Evolutionary conservation across 257 asterid genomes (phyloP), one percentile per base, ranked within the genome.

Genomic region (Nicotiana tabacum): DNA sequence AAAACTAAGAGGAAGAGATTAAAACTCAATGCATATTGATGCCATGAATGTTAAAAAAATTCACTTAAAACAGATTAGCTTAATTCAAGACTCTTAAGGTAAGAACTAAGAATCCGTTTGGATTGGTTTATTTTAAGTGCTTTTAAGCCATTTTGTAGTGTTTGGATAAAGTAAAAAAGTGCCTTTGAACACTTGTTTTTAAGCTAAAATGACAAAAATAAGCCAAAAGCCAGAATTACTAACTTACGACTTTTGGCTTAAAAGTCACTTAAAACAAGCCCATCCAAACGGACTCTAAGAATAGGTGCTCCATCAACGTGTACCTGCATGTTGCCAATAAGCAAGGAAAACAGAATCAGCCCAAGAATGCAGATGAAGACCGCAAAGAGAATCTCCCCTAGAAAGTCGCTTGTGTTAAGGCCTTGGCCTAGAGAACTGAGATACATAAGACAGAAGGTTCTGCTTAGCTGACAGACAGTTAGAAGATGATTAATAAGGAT

Each of bases 351-450:
- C 48, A 88, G 82, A 69, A 88, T 69, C 86, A 88, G 56, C 39
- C 92, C 92, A 7, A 84, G 43, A 29, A 90, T 85, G 60, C 89
- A 90, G 84, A 88, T 79, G 66, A 64, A 77, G 55, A 90, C 17
- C 12, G 90, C 89, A 10, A 88, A 90, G 80, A 0, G 79, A 83
- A 88, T 90, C 86, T 90, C 92, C 48, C 86, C 60, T 2, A 77
- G 77, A 56, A 39, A 88, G 43, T 86, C 88, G 85, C 91, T 90
- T 43, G 93, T 87, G 60, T 83, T 85, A 8, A 90, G 91, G 80
- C 87, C 86, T 77, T 90, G 92, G n/a, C 92, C 91, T 18, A 90
- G 2, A 74, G 80, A 74, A 74, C 92, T 90, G 87, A 86, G 83
- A 65, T 11, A 5, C 58, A 16, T 15, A 65, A 66, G 61, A 51